phyloP scores from a whole-genome alignment of 306 rosid genomes.

The Pterocarpus santalinus region DNA sequence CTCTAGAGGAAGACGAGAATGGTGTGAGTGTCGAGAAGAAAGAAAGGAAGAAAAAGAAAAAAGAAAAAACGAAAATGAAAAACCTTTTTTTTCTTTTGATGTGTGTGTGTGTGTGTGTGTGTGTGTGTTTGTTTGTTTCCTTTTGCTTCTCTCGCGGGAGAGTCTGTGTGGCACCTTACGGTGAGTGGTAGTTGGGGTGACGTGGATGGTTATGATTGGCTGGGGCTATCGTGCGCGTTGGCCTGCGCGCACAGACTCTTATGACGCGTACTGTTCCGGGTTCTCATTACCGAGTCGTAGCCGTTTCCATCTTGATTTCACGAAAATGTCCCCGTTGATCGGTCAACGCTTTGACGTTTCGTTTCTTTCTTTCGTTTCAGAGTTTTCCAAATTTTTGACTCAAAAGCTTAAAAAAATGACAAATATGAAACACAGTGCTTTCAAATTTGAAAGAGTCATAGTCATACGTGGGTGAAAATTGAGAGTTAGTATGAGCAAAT shows the following conservation, averaged over 20 bases:
- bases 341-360: background rate
- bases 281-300: slow-evolving; percentile 32
- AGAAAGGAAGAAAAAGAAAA: background rate
- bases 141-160: slow-evolving; percentile 44
- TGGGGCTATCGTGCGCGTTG: slow-evolving; percentile 34
- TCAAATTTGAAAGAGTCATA: background rate
- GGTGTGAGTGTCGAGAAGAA: slow-evolving; percentile 42
- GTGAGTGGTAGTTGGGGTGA: slow-evolving; percentile 32
- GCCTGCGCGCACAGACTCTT: slow-evolving; percentile 59
- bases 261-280: slow-evolving; percentile 43
- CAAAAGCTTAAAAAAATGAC: background rate
- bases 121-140: background rate
- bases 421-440: background rate
- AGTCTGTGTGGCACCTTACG: slow-evolving; percentile 24
- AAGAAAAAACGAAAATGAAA: background rate
- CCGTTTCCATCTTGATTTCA: slow-evolving; percentile 35
- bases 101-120: no score
- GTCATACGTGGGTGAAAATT: background rate
- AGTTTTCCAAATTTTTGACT: background rate
- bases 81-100: background rate
- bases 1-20: slow-evolving; percentile 46
- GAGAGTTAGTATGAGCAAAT: background rate
- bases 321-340: slow-evolving; percentile 6
- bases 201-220: slow-evolving; percentile 53
- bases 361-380: background rate